A percentile compares a stretch with the other conserved stretches of the same genome.
phyloP scores from a whole-genome alignment of 106 monocot genomes.

The Acanthochlamys bracteata region DNA sequence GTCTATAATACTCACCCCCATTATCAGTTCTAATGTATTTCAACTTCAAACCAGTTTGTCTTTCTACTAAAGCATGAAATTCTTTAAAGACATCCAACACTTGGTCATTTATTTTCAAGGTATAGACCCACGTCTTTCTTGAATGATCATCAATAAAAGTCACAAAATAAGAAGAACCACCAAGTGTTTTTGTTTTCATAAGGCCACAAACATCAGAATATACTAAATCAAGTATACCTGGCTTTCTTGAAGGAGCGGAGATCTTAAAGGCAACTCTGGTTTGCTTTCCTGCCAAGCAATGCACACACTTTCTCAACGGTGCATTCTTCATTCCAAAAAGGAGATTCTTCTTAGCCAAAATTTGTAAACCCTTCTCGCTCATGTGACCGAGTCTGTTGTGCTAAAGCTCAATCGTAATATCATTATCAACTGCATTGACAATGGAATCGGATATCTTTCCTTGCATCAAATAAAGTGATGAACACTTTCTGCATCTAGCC shows the following conservation, averaged over 20 bases:
- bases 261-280: not conserved
- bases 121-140: not conserved
- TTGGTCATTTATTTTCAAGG: not conserved
- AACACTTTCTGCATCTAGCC: not conserved
- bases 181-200: not conserved
- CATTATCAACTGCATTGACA: not conserved
- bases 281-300: not conserved
- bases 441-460: not conserved
- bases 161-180: not conserved
- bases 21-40: conserved; percentile 3
- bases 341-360: not conserved
- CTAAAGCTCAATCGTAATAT: not conserved
- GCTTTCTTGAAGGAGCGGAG: not conserved
- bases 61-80: not conserved
- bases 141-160: conserved; percentile 2
- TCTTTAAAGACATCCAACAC: not conserved
- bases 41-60: not conserved
- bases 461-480: not conserved
- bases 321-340: not conserved
- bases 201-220: not conserved
- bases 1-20: not conserved
- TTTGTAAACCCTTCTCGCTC: not conserved
- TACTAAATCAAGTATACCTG: not conserved
- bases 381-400: not conserved
- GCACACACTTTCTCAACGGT: not conserved